Conservation (phyloP, 163 green algal genomes). For the Volvox carteri region DNA sequence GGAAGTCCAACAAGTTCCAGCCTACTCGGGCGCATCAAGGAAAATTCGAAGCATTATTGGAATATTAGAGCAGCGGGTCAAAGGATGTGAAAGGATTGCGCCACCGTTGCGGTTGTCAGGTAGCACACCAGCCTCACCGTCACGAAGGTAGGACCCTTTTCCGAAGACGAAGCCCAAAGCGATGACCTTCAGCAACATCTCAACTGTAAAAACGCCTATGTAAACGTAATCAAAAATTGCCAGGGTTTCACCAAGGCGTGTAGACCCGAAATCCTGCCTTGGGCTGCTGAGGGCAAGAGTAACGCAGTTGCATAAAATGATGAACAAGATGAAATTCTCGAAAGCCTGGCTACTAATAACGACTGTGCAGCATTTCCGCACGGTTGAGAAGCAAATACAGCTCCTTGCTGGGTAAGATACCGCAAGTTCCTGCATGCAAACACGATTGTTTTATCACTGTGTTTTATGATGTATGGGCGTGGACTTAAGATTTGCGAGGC, state of each 20-base stretch:
- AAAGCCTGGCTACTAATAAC: slow-evolving; percentile 48
- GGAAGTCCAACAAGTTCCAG: slow-evolving; percentile 47
- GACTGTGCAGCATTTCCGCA: neutral
- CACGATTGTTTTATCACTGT: neutral
- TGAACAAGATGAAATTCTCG: slow-evolving; percentile 58
- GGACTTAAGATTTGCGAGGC: neutral
- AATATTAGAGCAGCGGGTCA: too few relatives aligned
- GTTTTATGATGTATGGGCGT: neutral
- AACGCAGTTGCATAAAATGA: slow-evolving; percentile 76
- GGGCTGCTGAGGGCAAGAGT: slow-evolving; percentile 62
- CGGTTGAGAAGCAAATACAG: neutral
- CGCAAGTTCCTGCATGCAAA: neutral
- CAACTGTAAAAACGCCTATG: slow-evolving; percentile 64
- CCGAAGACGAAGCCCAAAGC: slow-evolving; percentile 60
- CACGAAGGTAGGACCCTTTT: slow-evolving; percentile 67
- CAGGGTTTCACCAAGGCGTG: neutral
- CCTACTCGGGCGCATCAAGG: neutral
- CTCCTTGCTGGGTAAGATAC: neutral
- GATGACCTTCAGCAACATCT: slow-evolving; percentile 71
- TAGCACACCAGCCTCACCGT: slow-evolving; percentile 57
- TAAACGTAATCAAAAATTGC: slow-evolving; percentile 47
- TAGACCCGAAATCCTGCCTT: neutral
- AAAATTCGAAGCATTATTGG: too few relatives aligned
- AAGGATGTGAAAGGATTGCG: too few relatives aligned
- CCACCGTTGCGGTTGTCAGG: too few relatives aligned